phyloP scores from a whole-genome alignment of 257 asterid genomes.

The Nicotiana paniculata region DNA sequence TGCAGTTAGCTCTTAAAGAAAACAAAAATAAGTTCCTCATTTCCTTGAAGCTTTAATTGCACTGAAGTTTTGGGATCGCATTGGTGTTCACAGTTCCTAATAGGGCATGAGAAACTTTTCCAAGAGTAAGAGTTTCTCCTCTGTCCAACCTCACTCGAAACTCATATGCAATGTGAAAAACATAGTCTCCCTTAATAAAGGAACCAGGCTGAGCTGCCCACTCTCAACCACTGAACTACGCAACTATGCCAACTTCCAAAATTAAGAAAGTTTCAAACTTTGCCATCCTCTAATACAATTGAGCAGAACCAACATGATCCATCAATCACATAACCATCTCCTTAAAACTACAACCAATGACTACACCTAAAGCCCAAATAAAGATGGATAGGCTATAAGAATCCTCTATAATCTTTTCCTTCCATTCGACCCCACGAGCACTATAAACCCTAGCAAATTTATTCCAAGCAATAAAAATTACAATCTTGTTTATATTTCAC shows the following conservation, averaged over 20 bases:
- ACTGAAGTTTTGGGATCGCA: not conserved
- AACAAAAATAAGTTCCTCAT: not conserved
- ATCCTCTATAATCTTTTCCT: not conserved
- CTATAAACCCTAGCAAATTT: slow-evolving; percentile 2
- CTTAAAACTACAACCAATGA: not conserved
- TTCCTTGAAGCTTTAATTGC: not conserved
- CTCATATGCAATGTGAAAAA: not conserved
- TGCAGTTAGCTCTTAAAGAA: not conserved
- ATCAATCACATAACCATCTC: not conserved
- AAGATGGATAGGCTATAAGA: not conserved
- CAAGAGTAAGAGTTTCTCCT: not conserved
- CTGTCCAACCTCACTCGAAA: not conserved
- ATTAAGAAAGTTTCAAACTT: not conserved
- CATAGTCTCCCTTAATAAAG: not conserved
- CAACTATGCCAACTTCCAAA: not conserved
- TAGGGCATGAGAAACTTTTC: not conserved
- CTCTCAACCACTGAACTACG: not conserved
- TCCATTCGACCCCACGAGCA: not conserved
- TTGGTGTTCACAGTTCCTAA: not conserved
- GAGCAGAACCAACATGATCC: not conserved
- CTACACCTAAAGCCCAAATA: not conserved
- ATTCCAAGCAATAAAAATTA: not conserved
- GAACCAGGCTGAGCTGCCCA: not conserved
- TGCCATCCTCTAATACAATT: not conserved
- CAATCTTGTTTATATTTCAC: not conserved